These are phyloP conservation scores for Plasmodium billcollinsi DNA, from an alignment of 169 alveolate genomes.

Conservation along the genomic window DNA sequence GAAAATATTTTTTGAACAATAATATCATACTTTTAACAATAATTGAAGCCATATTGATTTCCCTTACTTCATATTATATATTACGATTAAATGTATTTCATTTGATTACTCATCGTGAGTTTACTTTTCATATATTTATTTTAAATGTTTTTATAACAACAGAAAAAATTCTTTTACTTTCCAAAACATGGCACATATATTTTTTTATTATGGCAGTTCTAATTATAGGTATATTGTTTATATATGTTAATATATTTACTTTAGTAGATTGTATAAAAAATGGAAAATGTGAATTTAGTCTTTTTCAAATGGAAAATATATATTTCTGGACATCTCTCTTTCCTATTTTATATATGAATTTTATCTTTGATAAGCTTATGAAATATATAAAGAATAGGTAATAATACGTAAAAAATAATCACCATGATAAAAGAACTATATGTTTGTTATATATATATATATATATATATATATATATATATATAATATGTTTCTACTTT, in stretches of 20 bases:
- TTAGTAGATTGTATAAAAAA: conserved; percentile 47
- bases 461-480: not conserved
- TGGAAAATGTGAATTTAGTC: conserved; percentile 72
- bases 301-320: conserved; percentile 21
- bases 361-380: conserved; percentile 30
- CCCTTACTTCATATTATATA: conserved; percentile 40
- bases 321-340: conserved; percentile 70
- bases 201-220: conserved; percentile 44
- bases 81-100: conserved; percentile 8
- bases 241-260: conserved; percentile 61
- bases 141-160: conserved; percentile 49
- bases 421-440: not conserved
- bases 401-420: not conserved
- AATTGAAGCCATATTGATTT: conserved; percentile 40
- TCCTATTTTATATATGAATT: conserved; percentile 56
- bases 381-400: conserved; percentile 46
- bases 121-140: conserved; percentile 70
- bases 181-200: conserved; percentile 72
- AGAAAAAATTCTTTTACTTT: conserved; percentile 58
- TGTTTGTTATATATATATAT: too few relatives aligned
- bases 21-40: conserved; percentile 55
- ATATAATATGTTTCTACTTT: not conserved
- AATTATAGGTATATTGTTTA: conserved; percentile 25
- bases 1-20: conserved; percentile 70
- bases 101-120: conserved; percentile 52